Evolutionary conservation across 257 asterid species (phyloP).

Genomic region (Rhazya stricta): DNA sequence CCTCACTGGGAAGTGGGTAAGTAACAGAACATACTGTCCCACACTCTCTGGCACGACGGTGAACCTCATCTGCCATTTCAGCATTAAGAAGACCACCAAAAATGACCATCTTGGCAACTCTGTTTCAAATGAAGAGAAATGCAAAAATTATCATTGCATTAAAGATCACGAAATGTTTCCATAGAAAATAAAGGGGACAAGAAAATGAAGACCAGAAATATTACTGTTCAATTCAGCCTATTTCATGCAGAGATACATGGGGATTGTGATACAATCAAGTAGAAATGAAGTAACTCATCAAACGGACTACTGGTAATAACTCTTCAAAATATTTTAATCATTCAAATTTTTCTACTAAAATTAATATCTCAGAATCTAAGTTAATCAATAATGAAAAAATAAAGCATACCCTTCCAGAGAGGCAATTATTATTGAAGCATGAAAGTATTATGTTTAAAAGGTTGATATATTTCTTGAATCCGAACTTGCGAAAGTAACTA

Average conservation of each 20-base stretch:
- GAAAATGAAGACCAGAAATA: slow-evolving; percentile 5
- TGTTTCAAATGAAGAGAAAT: slow-evolving; percentile 32
- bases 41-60: slow-evolving; percentile 50
- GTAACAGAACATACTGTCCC: slow-evolving; percentile 64
- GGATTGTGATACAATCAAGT: neutral
- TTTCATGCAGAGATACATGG: neutral
- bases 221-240: neutral
- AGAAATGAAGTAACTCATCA: neutral
- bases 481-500: neutral
- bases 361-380: neutral
- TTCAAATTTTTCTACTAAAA: neutral
- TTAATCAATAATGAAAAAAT: neutral
- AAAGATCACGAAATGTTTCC: neutral
- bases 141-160: slow-evolving; percentile 3
- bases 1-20: slow-evolving; percentile 78
- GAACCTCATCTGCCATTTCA: slow-evolving; percentile 82
- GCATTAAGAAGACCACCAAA: slow-evolving; percentile 70
- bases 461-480: neutral
- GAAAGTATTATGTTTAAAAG: neutral
- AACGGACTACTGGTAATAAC: neutral
- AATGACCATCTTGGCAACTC: slow-evolving; percentile 89
- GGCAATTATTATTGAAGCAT: neutral
- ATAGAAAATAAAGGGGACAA: slow-evolving; percentile 11
- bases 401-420: neutral
- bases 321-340: neutral